A percentile compares a stretch with the other conserved stretches of the same genome.
These are phyloP conservation scores for Cytospora leucostoma DNA, from an alignment of 2,329 filamentous ascomycete species.

Conservation along the genomic window DNA sequence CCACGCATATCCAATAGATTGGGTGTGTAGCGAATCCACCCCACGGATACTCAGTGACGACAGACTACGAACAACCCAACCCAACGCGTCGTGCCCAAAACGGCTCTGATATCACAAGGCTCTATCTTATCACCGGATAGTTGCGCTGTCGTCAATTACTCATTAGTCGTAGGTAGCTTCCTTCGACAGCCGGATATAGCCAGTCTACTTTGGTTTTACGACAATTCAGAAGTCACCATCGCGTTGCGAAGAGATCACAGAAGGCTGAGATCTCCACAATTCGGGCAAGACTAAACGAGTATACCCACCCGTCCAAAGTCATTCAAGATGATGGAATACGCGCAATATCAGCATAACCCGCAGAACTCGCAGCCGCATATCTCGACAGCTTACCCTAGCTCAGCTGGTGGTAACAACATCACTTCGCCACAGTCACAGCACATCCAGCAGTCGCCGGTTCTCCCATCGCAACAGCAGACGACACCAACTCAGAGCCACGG, in stretches of 20 bases:
- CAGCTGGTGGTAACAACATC: slow-evolving; percentile 59
- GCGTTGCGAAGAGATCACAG: not conserved
- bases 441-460: slow-evolving; percentile 74
- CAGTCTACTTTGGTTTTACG: not conserved
- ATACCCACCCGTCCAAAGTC: not conserved
- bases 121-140: slow-evolving; percentile 36
- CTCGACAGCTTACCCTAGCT: slow-evolving; percentile 63
- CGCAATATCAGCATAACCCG: slow-evolving; percentile 70
- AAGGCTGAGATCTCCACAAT: not conserved
- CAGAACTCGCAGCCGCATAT: slow-evolving; percentile 63
- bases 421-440: slow-evolving; percentile 73
- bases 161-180: not conserved
- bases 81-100: slow-evolving; percentile 49
- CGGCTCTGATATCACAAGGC: slow-evolving; percentile 39
- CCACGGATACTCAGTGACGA: slow-evolving; percentile 48
- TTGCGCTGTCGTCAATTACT: not conserved
- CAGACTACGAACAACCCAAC: slow-evolving; percentile 33
- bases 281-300: not conserved
- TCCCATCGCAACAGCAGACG: slow-evolving; percentile 74
- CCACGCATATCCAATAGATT: slow-evolving; percentile 61
- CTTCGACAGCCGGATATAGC: not conserved
- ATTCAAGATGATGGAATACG: slow-evolving; percentile 66
- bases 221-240: not conserved
- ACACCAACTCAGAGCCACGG: slow-evolving; percentile 67
- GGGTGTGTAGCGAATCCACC: slow-evolving; percentile 49